These are phyloP conservation scores for Apophysomyces sp. DNA, from an alignment of 371 early-diverging fungal genomes.

Conservation along the genomic window DNA sequence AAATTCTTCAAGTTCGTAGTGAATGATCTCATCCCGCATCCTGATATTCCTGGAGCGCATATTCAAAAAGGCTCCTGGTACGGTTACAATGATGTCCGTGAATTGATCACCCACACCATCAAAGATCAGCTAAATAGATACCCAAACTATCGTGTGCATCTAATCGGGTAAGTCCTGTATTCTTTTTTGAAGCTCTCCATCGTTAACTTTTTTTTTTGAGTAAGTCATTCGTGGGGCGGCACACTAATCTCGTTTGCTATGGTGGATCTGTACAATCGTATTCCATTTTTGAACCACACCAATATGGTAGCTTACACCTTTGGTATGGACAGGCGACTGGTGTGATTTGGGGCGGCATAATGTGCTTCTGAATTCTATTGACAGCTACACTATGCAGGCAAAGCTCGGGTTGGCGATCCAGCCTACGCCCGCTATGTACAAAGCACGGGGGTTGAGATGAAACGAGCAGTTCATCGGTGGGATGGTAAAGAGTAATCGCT, in stretches of 20 bases:
- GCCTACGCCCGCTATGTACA: background rate
- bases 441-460: slow-evolving; percentile 2
- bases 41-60: background rate
- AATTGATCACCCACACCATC: background rate
- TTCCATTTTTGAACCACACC: background rate
- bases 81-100: background rate
- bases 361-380: background rate
- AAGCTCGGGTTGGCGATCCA: slow-evolving; percentile 1
- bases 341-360: background rate
- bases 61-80: background rate
- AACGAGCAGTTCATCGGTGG: background rate
- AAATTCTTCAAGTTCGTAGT: background rate
- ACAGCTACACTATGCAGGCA: background rate
- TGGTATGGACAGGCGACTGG: too few species aligned
- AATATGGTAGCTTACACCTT: slow-evolving; percentile 2
- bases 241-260: background rate
- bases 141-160: background rate
- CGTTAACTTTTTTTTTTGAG: background rate
- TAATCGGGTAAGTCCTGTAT: background rate
- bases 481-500: background rate
- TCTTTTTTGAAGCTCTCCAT: background rate
- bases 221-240: slow-evolving; percentile 4
- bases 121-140: background rate
- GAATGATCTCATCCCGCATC: background rate
- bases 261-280: background rate